phyloP scores from a whole-genome alignment of 2,329 filamentous ascomycete species.

The Septoria linicola region DNA sequence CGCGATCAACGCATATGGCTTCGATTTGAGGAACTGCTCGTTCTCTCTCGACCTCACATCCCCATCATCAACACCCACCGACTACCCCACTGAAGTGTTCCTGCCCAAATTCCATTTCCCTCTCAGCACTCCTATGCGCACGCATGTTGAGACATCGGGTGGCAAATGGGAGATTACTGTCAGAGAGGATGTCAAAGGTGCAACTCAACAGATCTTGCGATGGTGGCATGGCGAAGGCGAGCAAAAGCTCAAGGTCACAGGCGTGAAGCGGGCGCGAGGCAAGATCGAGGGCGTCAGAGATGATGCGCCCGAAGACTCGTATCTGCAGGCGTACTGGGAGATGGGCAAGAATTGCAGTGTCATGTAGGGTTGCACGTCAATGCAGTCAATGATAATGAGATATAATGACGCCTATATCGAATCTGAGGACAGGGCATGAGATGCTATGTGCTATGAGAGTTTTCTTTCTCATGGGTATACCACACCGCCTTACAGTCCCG shows the following conservation, averaged over 20 bases:
- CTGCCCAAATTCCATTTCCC: slow-evolving; percentile 93
- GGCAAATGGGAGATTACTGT: slow-evolving; percentile 86
- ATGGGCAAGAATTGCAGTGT: slow-evolving; percentile 44
- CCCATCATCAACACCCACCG: slow-evolving; percentile 58
- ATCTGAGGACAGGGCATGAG: too few relatives aligned
- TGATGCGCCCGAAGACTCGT: slow-evolving; percentile 67
- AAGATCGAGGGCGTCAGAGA: slow-evolving; percentile 41
- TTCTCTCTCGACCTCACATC: slow-evolving; percentile 73
- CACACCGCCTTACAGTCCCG: too few relatives aligned
- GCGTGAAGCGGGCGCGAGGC: slow-evolving; percentile 61
- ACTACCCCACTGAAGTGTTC: slow-evolving; percentile 76
- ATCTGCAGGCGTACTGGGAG: slow-evolving; percentile 63
- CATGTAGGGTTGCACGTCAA: too few relatives aligned
- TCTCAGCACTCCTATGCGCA: slow-evolving; percentile 54
- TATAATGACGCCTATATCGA: not conserved
- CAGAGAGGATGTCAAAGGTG: slow-evolving; percentile 64
- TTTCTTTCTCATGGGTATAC: too few relatives aligned
- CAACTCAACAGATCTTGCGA: slow-evolving; percentile 67
- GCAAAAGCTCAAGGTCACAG: slow-evolving; percentile 74
- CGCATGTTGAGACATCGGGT: slow-evolving; percentile 71
- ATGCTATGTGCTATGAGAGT: too few relatives aligned
- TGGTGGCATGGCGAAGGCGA: slow-evolving; percentile 94
- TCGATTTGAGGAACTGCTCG: slow-evolving; percentile 75
- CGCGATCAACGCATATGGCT: slow-evolving; percentile 67
- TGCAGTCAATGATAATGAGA: too few relatives aligned